Evolutionary conservation across 192 early-diverging fungal species (phyloP).

Genomic region (Mortierella alpina): DNA sequence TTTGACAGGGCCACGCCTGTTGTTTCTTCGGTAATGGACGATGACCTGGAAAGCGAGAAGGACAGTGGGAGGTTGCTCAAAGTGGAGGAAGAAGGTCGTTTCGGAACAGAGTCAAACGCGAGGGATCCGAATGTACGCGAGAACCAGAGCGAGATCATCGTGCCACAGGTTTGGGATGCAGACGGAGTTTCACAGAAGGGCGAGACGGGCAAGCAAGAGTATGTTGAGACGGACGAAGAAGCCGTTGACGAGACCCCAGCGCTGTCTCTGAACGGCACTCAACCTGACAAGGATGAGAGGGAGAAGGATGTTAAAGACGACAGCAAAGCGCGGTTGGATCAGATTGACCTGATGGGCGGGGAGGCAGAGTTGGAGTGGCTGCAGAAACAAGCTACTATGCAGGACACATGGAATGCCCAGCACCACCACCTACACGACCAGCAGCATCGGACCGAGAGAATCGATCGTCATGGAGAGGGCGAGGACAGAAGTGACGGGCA

Average conservation of each 20-base stretch:
- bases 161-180: conserved; percentile 29
- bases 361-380: conserved; percentile 41
- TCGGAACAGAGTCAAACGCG: not conserved
- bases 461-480: not conserved
- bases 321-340: conserved; percentile 10
- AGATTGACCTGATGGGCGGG: conserved; percentile 30
- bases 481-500: not conserved
- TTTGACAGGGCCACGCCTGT: not conserved
- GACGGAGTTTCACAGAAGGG: conserved; percentile 3
- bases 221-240: not conserved
- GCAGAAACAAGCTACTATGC: conserved; percentile 23
- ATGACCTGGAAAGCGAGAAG: not conserved
- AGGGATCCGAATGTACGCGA: conserved; percentile 26
- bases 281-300: not conserved
- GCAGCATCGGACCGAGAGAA: not conserved
- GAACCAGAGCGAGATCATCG: conserved; percentile 3
- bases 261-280: not conserved
- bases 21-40: not conserved
- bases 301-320: not conserved
- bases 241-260: not conserved
- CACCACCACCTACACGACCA: conserved; percentile 7
- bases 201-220: not conserved
- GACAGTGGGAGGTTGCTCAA: conserved; percentile 1
- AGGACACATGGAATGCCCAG: not conserved
- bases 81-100: not conserved